phyloP scores from a whole-genome alignment of 1,139 yeast species.

The Protomyces pachydermus region DNA sequence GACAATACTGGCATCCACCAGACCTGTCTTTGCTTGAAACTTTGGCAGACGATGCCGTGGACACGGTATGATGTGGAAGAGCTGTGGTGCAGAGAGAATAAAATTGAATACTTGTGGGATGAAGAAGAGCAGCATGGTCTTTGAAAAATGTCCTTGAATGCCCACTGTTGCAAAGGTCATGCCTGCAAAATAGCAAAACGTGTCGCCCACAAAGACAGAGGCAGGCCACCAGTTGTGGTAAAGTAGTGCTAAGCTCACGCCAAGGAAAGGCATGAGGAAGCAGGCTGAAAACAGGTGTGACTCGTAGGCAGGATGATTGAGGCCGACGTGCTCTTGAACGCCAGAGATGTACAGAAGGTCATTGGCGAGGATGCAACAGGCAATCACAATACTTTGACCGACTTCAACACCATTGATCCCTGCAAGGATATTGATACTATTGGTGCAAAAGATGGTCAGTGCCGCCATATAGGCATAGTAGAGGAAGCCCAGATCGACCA shows the following conservation, averaged over 20 bases:
- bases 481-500: conserved; percentile 44
- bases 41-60: conserved; percentile 92
- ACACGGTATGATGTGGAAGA: conserved; percentile 79
- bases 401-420: conserved; percentile 96
- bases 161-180: conserved; percentile 98
- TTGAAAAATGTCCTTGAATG: conserved; percentile 90
- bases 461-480: conserved; percentile 89
- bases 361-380: conserved; percentile 63
- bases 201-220: conserved; percentile 90
- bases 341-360: conserved; percentile 63
- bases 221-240: conserved; percentile 82
- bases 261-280: conserved; percentile 76
- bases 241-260: conserved; percentile 72
- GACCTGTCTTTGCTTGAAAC: conserved; percentile 61
- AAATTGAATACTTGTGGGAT: conserved; percentile 89
- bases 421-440: conserved; percentile 92
- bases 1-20: conserved; percentile 71
- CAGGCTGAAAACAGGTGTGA: conserved; percentile 79
- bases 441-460: conserved; percentile 88
- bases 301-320: conserved; percentile 61
- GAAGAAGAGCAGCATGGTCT: conserved; percentile 77
- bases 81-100: conserved; percentile 81
- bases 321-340: conserved; percentile 42
- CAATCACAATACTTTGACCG: conserved; percentile 82
- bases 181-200: conserved; percentile 95